phyloP scores from a whole-genome alignment of 2,329 filamentous ascomycete species.

The Aspergillus sp. region DNA sequence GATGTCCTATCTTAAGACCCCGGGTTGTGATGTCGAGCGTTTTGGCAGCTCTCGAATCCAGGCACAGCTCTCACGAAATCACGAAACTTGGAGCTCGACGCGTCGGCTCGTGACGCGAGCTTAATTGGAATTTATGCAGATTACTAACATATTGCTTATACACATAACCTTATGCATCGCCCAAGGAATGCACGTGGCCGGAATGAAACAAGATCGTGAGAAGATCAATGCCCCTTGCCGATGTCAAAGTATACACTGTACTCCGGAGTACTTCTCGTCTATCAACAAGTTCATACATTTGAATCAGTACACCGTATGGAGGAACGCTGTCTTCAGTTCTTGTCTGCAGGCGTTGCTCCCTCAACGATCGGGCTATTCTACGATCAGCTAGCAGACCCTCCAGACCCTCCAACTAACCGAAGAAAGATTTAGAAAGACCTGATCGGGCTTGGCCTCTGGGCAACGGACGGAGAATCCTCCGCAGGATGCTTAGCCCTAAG shows the following conservation, averaged over 20 bases:
- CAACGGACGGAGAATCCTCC: no score
- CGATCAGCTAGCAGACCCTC: not conserved
- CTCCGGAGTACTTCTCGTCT: not conserved
- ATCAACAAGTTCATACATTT: no score
- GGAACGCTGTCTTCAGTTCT: no score
- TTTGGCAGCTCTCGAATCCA: not conserved
- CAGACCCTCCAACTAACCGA: not conserved
- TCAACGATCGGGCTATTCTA: conserved; percentile 2
- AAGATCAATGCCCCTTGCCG: not conserved
- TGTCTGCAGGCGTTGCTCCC: not conserved
- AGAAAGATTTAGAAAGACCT: not conserved
- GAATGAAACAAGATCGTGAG: not conserved
- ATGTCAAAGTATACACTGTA: not conserved
- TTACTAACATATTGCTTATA: conserved; percentile 26
- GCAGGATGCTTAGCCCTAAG: conserved; percentile 1
- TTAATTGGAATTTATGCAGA: conserved; percentile 28
- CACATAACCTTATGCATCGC: conserved; percentile 21
- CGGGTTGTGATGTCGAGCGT: not conserved
- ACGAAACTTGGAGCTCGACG: conserved; percentile 22
- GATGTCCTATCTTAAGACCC: not conserved
- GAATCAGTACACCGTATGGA: no score
- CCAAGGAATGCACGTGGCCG: not conserved
- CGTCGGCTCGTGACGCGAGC: conserved; percentile 35
- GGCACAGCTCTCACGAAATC: conserved; percentile 7
- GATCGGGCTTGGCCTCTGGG: no score